A percentile compares a stretch with the other conserved stretches of the same genome.
phyloP scores from a whole-genome alignment of 306 rosid genomes.

The Medicago ruthenica region DNA sequence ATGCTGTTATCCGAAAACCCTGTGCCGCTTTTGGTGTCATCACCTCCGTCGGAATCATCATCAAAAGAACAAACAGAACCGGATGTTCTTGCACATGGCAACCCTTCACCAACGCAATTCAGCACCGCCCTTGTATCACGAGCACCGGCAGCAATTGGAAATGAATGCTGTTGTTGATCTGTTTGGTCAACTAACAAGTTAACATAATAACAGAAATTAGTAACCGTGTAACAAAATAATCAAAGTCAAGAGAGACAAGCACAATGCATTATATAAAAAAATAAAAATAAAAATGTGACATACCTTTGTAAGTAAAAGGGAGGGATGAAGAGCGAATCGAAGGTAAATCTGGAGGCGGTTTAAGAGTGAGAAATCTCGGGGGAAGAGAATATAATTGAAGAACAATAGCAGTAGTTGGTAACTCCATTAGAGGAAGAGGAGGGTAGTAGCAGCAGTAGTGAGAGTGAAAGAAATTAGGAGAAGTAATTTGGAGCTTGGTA shows the following conservation, averaged over 20 bases:
- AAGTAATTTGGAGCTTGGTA: too few relatives aligned
- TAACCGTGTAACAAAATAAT: conserved; percentile 4
- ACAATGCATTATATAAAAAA: neutral
- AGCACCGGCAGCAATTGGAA: conserved; percentile 43
- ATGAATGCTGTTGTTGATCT: conserved; percentile 37
- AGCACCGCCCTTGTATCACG: conserved; percentile 42
- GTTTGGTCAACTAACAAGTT: conserved; percentile 39
- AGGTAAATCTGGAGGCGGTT: conserved; percentile 23
- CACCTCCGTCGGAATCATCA: conserved; percentile 34
- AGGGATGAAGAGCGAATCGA: conserved; percentile 27
- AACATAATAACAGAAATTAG: neutral
- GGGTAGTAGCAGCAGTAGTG: neutral
- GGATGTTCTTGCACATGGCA: conserved; percentile 39
- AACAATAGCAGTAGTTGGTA: neutral
- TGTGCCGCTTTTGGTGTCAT: conserved; percentile 42
- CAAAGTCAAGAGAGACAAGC: conserved; percentile 19
- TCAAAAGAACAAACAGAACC: conserved; percentile 19
- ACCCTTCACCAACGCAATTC: conserved; percentile 38
- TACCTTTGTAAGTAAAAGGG: conserved; percentile 52
- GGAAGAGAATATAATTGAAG: conserved; percentile 31
- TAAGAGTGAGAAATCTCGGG: conserved; percentile 8
- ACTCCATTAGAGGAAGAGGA: neutral
- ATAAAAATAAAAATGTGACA: neutral
- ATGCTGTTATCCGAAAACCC: conserved; percentile 53
- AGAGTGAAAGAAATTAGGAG: too few relatives aligned